These are phyloP conservation scores for Candida sakaeoensis DNA, from an alignment of 805 yeast genomes.

Conservation along the genomic window DNA sequence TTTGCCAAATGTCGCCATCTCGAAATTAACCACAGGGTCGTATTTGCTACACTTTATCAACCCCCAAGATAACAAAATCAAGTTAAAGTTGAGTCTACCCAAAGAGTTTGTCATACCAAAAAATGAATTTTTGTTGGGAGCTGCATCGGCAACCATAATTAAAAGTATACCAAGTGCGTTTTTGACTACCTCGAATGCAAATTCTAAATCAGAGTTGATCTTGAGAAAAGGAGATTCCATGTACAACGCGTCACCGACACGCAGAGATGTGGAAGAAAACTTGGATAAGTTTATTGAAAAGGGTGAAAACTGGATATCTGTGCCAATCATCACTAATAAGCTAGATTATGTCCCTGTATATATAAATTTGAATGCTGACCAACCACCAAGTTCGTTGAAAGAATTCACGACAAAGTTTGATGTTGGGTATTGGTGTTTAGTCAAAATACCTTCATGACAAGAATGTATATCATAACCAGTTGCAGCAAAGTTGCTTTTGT, in stretches of 20 bases:
- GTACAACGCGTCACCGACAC: slow-evolving; percentile 10
- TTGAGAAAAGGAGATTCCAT: slow-evolving; percentile 11
- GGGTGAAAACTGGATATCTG: slow-evolving; percentile 33
- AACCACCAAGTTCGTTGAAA: slow-evolving; percentile 1
- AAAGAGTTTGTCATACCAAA: slow-evolving; percentile 19
- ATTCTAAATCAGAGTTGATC: slow-evolving; percentile 27
- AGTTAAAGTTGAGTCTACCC: slow-evolving; percentile 5
- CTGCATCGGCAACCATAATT: slow-evolving; percentile 19
- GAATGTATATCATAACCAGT: slow-evolving; percentile 20
- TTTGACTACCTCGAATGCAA: slow-evolving; percentile 25
- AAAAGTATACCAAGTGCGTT: slow-evolving; percentile 34
- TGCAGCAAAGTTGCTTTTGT: no score
- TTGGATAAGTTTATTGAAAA: slow-evolving; percentile 18
- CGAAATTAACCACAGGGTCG: slow-evolving; percentile 13
- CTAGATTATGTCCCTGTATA: slow-evolving; percentile 24
- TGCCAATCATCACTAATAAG: slow-evolving; percentile 24
- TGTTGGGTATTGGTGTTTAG: slow-evolving; percentile 15
- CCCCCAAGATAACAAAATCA: slow-evolving; percentile 22
- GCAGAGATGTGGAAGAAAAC: slow-evolving; percentile 12
- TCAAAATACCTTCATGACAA: slow-evolving; percentile 1
- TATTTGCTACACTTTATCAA: slow-evolving; percentile 29
- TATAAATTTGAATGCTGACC: slow-evolving; percentile 21
- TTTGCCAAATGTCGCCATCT: slow-evolving; percentile 25
- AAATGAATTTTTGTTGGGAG: slow-evolving; percentile 18
- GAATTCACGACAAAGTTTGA: slow-evolving; percentile 4